These are phyloP conservation scores for Pseudogymnoascus sp. DNA, from an alignment of 2,329 filamentous ascomycete genomes.

Conservation along the genomic window DNA sequence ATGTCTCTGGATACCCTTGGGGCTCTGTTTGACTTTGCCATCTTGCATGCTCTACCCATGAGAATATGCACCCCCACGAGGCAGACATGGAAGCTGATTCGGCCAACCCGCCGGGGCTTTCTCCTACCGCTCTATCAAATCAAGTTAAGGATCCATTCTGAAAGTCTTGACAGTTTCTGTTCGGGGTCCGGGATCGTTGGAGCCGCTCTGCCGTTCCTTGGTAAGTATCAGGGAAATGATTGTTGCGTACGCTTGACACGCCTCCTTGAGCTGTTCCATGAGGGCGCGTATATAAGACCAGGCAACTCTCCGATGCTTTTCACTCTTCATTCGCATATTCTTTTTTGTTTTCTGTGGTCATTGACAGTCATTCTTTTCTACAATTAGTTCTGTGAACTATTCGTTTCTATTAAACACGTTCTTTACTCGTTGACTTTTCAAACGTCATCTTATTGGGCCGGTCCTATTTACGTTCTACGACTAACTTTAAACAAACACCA, in stretches of 20 bases:
- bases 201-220: neutral
- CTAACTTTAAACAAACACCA: slow-evolving; percentile 19
- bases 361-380: slow-evolving; percentile 26
- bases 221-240: slow-evolving; percentile 3
- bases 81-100: neutral
- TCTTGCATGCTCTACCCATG: neutral
- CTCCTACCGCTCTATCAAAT: neutral
- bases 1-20: neutral
- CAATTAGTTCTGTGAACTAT: slow-evolving; percentile 26
- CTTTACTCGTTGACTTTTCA: slow-evolving; percentile 21
- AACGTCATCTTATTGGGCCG: slow-evolving; percentile 21
- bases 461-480: slow-evolving; percentile 23
- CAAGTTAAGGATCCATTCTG: neutral
- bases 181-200: neutral
- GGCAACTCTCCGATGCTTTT: neutral
- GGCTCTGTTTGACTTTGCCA: slow-evolving; percentile 5
- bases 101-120: neutral
- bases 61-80: neutral
- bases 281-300: neutral
- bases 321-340: neutral
- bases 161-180: neutral
- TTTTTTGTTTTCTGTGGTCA: neutral
- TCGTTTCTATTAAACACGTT: slow-evolving; percentile 26
- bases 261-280: neutral
- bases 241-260: neutral